Conservation (phyloP, 2,329 filamentous ascomycete genomes). For the Talaromyces rugulosus region DNA sequence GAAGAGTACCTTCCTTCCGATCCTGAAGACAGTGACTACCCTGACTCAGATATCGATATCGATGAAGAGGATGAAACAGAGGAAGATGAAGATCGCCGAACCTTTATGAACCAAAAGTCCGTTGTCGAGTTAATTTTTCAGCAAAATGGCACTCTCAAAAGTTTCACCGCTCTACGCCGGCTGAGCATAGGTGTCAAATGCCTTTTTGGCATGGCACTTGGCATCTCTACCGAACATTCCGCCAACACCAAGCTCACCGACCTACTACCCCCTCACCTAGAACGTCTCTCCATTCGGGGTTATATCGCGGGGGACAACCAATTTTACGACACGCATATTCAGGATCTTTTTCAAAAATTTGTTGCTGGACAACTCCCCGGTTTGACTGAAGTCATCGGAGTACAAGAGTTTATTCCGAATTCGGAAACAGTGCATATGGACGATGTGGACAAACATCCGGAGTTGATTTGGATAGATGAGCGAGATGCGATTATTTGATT, state of each 20-base stretch:
- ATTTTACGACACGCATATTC: conserved; percentile 9
- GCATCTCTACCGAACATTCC: neutral
- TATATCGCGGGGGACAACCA: conserved; percentile 5
- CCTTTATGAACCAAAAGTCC: conserved; percentile 10
- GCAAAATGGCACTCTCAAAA: conserved; percentile 6
- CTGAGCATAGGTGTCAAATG: conserved; percentile 8
- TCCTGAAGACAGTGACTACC: neutral
- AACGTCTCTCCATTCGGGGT: conserved; percentile 10
- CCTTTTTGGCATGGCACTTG: conserved; percentile 11
- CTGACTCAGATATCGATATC: neutral
- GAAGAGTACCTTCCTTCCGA: conserved; percentile 5
- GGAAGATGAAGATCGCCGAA: conserved; percentile 5
- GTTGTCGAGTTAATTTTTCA: conserved; percentile 9
- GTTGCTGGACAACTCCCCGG: conserved; percentile 13
- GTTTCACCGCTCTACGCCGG: conserved; percentile 8
- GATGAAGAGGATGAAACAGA: neutral
- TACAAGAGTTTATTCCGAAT: conserved; percentile 11
- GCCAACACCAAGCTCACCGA: neutral
- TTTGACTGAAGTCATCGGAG: conserved; percentile 8
- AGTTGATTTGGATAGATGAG: conserved; percentile 12
- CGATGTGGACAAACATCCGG: conserved; percentile 10
- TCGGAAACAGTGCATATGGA: conserved; percentile 11
- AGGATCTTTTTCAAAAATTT: conserved; percentile 11
- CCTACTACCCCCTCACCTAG: conserved; percentile 7
- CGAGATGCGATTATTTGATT: conserved; percentile 10